These are phyloP conservation scores for Sungouiella blattae DNA, from an alignment of 805 yeast genomes.

Conservation along the genomic window DNA sequence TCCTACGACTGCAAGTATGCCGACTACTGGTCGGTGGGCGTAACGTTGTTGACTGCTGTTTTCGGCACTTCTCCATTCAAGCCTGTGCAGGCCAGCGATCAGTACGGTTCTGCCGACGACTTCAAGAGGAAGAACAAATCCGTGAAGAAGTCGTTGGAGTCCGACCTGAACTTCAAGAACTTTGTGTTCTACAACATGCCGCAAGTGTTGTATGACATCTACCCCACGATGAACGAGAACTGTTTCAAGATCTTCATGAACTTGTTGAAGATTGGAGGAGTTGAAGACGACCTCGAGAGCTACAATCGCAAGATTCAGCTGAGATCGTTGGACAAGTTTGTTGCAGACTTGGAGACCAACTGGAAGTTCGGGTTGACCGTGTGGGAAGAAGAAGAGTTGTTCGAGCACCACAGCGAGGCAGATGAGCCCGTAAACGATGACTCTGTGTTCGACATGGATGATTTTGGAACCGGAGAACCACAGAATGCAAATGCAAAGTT, in stretches of 20 bases:
- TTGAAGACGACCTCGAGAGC: conserved; percentile 29
- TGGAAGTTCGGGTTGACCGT: conserved; percentile 41
- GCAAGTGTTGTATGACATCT: conserved; percentile 46
- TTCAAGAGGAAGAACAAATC: conserved; percentile 5
- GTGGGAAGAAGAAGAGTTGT: conserved; percentile 40
- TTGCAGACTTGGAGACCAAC: conserved; percentile 24
- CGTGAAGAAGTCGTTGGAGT: conserved; percentile 14
- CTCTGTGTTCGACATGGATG: conserved; percentile 15
- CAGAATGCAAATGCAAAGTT: background rate
- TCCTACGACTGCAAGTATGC: conserved; percentile 42
- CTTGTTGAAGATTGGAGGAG: conserved; percentile 35
- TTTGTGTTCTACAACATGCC: conserved; percentile 37
- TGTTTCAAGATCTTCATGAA: conserved; percentile 42
- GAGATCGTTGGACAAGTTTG: conserved; percentile 36
- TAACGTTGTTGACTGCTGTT: conserved; percentile 46
- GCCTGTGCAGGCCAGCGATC: conserved; percentile 17
- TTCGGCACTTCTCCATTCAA: conserved; percentile 55
- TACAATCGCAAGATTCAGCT: conserved; percentile 20
- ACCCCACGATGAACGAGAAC: conserved; percentile 41
- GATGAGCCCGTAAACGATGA: conserved; percentile 6
- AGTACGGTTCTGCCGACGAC: conserved; percentile 7
- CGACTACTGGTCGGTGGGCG: conserved; percentile 56
- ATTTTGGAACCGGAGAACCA: conserved; percentile 4
- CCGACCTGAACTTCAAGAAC: conserved; percentile 43
- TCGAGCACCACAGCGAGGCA: conserved; percentile 3